Percentiles rank a stretch among this genome's conserved stretches.
Conservation (phyloP, 192 early-diverging fungal species). For the Piromyces finnis region DNA sequence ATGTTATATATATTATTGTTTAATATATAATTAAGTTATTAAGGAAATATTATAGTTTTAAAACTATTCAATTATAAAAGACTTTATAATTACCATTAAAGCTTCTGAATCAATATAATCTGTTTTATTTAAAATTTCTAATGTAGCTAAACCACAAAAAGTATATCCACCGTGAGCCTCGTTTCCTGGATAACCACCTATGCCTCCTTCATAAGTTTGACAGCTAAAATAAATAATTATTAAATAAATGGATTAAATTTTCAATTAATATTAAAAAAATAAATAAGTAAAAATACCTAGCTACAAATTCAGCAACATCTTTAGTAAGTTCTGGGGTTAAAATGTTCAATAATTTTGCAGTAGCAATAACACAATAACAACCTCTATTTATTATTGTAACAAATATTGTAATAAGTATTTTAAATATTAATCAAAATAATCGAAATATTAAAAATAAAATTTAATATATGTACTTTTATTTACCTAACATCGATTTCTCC, state of each 20-base stretch:
- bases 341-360: conserved; percentile 63
- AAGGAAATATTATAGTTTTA: too few relatives aligned
- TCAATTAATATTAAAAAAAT: background rate
- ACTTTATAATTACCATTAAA: conserved; percentile 19
- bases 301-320: conserved; percentile 50
- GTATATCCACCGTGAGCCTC: conserved; percentile 96
- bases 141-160: conserved; percentile 76
- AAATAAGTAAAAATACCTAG: conserved; percentile 6
- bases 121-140: conserved; percentile 52
- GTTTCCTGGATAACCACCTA: conserved; percentile 57
- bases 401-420: too few relatives aligned
- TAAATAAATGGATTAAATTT: too few relatives aligned
- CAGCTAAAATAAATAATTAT: conserved; percentile 14
- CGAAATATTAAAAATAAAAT: too few relatives aligned
- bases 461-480: too few relatives aligned
- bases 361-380: conserved; percentile 67
- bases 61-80: too few relatives aligned
- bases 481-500: conserved; percentile 82
- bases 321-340: conserved; percentile 56
- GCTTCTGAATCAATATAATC: conserved; percentile 41
- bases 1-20: too few relatives aligned
- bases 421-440: too few relatives aligned
- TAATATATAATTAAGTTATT: too few relatives aligned
- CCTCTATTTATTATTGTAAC: conserved; percentile 27
- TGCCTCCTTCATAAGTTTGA: conserved; percentile 89